phyloP scores from a whole-genome alignment of 345 rosid species.

The Murraya paniculata region DNA sequence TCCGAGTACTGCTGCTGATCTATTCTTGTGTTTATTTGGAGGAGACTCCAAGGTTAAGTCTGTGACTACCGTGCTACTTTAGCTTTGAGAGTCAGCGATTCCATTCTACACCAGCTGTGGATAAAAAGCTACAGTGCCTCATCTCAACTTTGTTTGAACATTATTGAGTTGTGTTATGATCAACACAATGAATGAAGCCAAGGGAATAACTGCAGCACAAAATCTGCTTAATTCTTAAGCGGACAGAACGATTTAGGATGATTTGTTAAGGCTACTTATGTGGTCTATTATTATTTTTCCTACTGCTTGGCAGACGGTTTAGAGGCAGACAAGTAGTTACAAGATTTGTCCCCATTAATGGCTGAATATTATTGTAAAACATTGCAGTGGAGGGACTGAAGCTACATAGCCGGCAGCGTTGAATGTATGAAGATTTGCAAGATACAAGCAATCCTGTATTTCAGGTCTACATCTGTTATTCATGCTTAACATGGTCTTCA shows the following conservation, averaged over 20 bases:
- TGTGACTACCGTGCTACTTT: neutral
- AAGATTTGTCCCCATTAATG: neutral
- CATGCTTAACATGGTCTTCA: neutral
- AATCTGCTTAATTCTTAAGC: neutral
- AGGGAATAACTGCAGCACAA: neutral
- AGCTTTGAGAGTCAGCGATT: neutral
- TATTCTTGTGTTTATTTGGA: neutral
- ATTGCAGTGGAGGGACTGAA: neutral
- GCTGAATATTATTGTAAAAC: neutral
- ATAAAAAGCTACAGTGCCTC: neutral
- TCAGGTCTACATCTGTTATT: neutral
- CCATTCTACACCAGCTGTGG: neutral
- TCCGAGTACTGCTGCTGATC: neutral
- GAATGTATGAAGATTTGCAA: neutral
- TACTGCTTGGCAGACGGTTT: neutral
- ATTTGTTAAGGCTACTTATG: neutral
- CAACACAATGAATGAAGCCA: neutral
- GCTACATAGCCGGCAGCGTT: neutral
- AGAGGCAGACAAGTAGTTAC: neutral
- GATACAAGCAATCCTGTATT: neutral
- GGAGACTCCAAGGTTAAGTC: neutral
- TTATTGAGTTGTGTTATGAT: neutral
- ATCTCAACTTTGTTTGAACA: neutral
- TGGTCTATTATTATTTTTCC: neutral
- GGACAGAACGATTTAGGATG: neutral